phyloP scores from a whole-genome alignment of 352 stramenopile species.

The Pythium chondricola region DNA sequence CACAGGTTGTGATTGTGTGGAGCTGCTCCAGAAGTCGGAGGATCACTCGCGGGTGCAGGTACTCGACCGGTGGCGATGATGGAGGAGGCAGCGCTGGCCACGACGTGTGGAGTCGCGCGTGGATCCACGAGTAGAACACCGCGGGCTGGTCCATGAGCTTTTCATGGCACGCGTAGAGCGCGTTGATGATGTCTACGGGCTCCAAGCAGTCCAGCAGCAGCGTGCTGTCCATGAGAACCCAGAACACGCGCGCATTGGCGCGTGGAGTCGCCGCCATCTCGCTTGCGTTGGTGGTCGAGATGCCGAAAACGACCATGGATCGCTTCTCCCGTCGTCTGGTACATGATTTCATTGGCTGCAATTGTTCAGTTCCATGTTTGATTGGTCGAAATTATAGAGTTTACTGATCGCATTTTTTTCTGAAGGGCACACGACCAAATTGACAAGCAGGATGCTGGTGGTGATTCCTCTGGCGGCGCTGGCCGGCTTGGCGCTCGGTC shows the following conservation, averaged over 20 bases:
- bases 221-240: conserved; percentile 29
- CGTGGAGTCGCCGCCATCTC: neutral
- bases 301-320: neutral
- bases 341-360: conserved; percentile 6
- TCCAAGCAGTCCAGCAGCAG: conserved; percentile 56
- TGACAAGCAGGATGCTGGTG: conserved; percentile 25
- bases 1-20: conserved; percentile 46
- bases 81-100: conserved; percentile 23
- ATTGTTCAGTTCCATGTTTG: neutral
- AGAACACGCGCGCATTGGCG: conserved; percentile 16
- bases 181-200: conserved; percentile 13
- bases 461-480: conserved; percentile 24
- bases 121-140: conserved; percentile 18
- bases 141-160: conserved; percentile 19
- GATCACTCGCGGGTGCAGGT: conserved; percentile 28
- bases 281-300: neutral
- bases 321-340: too few relatives aligned
- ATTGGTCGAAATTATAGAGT: conserved; percentile 25
- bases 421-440: too few relatives aligned
- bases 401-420: neutral
- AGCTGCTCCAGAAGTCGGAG: conserved; percentile 41
- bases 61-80: conserved; percentile 19
- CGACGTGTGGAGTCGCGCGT: conserved; percentile 3
- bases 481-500: conserved; percentile 32
- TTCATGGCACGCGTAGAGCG: conserved; percentile 20